Base-by-base conservation (phyloP, 2,329 filamentous ascomycete genomes). In the Thielaviopsis euricoi region DNA sequence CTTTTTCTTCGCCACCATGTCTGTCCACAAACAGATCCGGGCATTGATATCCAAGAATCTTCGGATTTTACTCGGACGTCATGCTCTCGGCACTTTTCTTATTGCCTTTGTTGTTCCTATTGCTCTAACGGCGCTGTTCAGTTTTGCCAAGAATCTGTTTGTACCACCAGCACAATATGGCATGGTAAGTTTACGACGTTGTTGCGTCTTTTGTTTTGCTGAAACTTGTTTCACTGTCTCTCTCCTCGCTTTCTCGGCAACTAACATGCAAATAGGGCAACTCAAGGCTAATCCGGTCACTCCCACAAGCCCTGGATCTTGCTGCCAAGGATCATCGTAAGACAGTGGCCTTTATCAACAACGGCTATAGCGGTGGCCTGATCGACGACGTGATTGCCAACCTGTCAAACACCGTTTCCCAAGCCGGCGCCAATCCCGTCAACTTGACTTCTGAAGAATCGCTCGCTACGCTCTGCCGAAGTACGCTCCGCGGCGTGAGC, bases 121-220 rank as follows among this genome's bases (percentile, higher is more conserved):
- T 33, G 65, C 77, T 51, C 70, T 85, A 55, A 75, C 79, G 48
- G 70, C 76, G 22, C 81, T 85, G 64, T 75, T 85, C 61, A 79
- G 74, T 56, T 91, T 86, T 68, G 85, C 88, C 17, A 84, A 87
- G 64, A 90, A 90, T 67, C 80, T 95, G 62, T 91, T 95, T 65
- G 79, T 90, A 3, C 85, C 88, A 0, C 85, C 87, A 1, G 85
- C 86, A 0, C 72, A 77, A 2, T 95, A 78, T 65, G 90, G 90
- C 51, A 82, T 95, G 62, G 59, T 61, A 50, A 52, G 59, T 61
- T 57, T n/a, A n/a, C n/a, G 33, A 26, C 9, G 29, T 33, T 5
- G 29, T 33, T 2, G 29, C 29, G 2, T 2, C 7, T 12, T 5
- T 6, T 15, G 9, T 33, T 46, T 50, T 50, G 15, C n/a, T 51